Conservation (phyloP, 352 stramenopile genomes). For the Globisporangium solare region DNA sequence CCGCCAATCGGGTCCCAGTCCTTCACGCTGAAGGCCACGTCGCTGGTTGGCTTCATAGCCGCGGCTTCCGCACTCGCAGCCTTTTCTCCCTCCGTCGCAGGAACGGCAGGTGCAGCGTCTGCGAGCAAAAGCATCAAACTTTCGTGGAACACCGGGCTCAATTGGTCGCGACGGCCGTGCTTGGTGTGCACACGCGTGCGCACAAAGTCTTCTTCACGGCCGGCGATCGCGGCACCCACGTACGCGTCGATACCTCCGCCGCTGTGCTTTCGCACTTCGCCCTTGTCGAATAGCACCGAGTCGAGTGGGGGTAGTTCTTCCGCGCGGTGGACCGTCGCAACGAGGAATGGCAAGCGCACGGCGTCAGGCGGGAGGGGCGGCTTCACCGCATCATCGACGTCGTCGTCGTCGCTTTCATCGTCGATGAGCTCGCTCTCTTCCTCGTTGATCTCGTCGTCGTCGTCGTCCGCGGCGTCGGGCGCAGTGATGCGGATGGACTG, state of each 20-base stretch:
- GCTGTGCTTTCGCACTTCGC: constrained; percentile 34
- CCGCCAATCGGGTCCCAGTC: constrained; percentile 65
- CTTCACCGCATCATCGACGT: constrained; percentile 18
- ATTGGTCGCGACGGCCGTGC: constrained; percentile 49
- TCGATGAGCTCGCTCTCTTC: constrained; percentile 35
- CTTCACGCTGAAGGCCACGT: constrained; percentile 50
- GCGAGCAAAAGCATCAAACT: constrained; percentile 51
- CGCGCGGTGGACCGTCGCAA: constrained; percentile 53
- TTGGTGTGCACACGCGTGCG: constrained; percentile 67
- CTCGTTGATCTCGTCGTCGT: constrained; percentile 47
- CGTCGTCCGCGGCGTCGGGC: constrained; percentile 33
- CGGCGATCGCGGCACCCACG: constrained; percentile 34
- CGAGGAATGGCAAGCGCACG: constrained; percentile 42
- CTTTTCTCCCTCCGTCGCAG: constrained; percentile 5
- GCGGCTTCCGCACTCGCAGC: not conserved
- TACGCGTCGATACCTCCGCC: constrained; percentile 68
- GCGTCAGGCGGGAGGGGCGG: constrained; percentile 34
- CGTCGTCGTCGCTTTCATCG: constrained; percentile 31
- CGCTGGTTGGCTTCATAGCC: not conserved
- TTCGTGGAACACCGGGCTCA: constrained; percentile 63
- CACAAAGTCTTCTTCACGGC: constrained; percentile 29
- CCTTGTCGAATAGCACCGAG: constrained; percentile 43
- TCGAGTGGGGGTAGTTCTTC: constrained; percentile 67
- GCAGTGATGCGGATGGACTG: constrained; percentile 37
- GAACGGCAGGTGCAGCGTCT: constrained; percentile 12